A percentile compares a stretch with the other conserved stretches of the same genome.
phyloP scores from a whole-genome alignment of 169 alveolate species.

The Amoebophrya sp. region DNA sequence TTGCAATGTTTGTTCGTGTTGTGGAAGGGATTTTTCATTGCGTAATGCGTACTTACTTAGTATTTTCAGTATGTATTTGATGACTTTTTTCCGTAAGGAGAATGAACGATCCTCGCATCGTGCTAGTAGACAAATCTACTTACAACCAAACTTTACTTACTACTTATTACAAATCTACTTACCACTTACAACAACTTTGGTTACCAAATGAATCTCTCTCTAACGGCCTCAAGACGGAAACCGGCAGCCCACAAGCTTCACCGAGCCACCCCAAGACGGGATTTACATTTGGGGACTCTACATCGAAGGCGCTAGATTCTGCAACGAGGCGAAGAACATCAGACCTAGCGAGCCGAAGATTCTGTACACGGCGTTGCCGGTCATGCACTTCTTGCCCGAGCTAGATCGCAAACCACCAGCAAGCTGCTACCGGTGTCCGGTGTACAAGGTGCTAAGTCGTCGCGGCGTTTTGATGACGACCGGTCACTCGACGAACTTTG shows the following conservation, averaged over 20 bases:
- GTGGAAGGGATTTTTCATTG: too few relatives aligned
- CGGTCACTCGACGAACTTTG: slow-evolving; percentile 90
- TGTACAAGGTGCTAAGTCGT: slow-evolving; percentile 39
- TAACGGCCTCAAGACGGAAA: background rate
- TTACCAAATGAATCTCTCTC: too few relatives aligned
- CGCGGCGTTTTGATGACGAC: slow-evolving; percentile 43
- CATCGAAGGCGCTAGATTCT: slow-evolving; percentile 33
- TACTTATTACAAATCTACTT: too few relatives aligned
- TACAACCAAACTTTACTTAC: too few relatives aligned
- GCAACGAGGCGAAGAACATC: background rate
- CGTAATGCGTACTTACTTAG: too few relatives aligned
- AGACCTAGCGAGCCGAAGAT: slow-evolving; percentile 38
- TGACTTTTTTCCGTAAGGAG: too few relatives aligned
- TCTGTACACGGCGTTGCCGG: slow-evolving; percentile 76
- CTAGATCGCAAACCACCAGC: slow-evolving; percentile 64
- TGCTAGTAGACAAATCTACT: too few relatives aligned
- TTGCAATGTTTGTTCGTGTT: too few relatives aligned
- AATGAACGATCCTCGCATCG: too few relatives aligned
- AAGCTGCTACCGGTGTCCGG: slow-evolving; percentile 46
- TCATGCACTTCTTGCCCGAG: slow-evolving; percentile 72
- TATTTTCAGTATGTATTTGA: too few relatives aligned
- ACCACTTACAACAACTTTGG: too few relatives aligned
- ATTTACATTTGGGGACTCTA: slow-evolving; percentile 44
- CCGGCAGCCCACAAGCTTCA: background rate
- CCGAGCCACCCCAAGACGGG: background rate